Percentiles rank a stretch among this genome's conserved stretches.
These are phyloP conservation scores for Neurospora tetraspora DNA, from an alignment of 495 filamentous ascomycete genomes.

Conservation along the genomic window DNA sequence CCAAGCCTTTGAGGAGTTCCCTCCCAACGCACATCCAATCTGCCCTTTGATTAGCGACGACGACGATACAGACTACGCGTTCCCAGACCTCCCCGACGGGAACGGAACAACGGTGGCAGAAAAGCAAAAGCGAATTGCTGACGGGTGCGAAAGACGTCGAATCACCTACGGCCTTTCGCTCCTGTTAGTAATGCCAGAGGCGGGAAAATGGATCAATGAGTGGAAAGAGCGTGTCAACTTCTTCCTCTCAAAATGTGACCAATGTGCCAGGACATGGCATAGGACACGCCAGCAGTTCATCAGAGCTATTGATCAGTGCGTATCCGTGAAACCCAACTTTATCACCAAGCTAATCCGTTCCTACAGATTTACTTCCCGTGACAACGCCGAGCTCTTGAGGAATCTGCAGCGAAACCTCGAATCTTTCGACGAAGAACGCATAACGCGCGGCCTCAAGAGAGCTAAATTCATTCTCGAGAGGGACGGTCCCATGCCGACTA, in stretches of 20 bases:
- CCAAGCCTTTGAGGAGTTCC: slow-evolving; percentile 18
- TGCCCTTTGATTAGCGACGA: slow-evolving; percentile 34
- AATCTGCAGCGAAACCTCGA: slow-evolving; percentile 35
- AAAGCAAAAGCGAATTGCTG: slow-evolving; percentile 33
- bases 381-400: slow-evolving; percentile 14
- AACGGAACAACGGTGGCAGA: slow-evolving; percentile 21
- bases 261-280: slow-evolving; percentile 75
- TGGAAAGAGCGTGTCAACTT: slow-evolving; percentile 39
- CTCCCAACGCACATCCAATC: slow-evolving; percentile 28
- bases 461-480: slow-evolving; percentile 30
- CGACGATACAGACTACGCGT: slow-evolving; percentile 44
- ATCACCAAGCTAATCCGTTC: background rate
- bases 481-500: slow-evolving; percentile 19
- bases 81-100: slow-evolving; percentile 27
- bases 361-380: background rate
- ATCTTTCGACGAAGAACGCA: slow-evolving; percentile 29
- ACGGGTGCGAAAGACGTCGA: slow-evolving; percentile 41
- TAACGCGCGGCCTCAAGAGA: slow-evolving; percentile 24
- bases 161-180: slow-evolving; percentile 53
- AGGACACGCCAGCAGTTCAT: slow-evolving; percentile 33
- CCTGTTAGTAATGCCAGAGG: slow-evolving; percentile 58
- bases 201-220: slow-evolving; percentile 47
- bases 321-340: background rate
- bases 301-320: slow-evolving; percentile 34
- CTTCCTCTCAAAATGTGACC: slow-evolving; percentile 58